phyloP scores from a whole-genome alignment of 371 early-diverging fungal genomes.

The Mucor velutinosus region DNA sequence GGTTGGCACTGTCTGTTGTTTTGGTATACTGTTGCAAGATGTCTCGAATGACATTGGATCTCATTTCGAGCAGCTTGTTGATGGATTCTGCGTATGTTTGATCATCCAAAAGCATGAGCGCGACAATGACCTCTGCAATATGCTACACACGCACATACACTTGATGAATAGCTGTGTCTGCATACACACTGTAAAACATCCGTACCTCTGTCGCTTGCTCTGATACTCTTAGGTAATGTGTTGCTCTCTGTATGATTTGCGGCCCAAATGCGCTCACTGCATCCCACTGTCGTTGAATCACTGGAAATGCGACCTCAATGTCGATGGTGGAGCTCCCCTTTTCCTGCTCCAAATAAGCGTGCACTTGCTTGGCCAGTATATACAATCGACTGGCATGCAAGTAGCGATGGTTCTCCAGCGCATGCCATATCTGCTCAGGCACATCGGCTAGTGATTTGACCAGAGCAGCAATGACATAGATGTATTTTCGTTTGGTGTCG shows the following conservation, averaged over 20 bases:
- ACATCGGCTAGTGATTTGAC: constrained; percentile 85
- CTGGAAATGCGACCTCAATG: constrained; percentile 70
- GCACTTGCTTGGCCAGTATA: constrained; percentile 66
- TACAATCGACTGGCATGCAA: constrained; percentile 74
- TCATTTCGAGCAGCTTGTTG: constrained; percentile 41
- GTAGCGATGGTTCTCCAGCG: constrained; percentile 71
- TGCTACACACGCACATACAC: constrained; percentile 32
- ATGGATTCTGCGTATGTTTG: constrained; percentile 44
- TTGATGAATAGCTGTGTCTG: background rate
- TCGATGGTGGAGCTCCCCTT: constrained; percentile 29
- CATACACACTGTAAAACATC: background rate
- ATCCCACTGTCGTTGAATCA: constrained; percentile 87
- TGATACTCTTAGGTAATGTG: constrained; percentile 46
- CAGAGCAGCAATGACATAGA: constrained; percentile 76
- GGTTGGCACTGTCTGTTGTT: constrained; percentile 10
- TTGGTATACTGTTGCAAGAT: constrained; percentile 19
- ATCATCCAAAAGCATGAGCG: constrained; percentile 65
- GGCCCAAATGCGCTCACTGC: constrained; percentile 74
- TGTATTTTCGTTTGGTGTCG: constrained; percentile 58
- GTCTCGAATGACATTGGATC: constrained; percentile 43
- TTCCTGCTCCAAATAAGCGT: constrained; percentile 62
- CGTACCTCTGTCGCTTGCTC: constrained; percentile 56
- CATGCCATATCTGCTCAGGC: constrained; percentile 88
- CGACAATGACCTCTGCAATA: constrained; percentile 61
- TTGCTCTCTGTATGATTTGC: constrained; percentile 73